Conservation (phyloP, 1,284 basidiomycete genomes). For the Ustilago trichophora region DNA sequence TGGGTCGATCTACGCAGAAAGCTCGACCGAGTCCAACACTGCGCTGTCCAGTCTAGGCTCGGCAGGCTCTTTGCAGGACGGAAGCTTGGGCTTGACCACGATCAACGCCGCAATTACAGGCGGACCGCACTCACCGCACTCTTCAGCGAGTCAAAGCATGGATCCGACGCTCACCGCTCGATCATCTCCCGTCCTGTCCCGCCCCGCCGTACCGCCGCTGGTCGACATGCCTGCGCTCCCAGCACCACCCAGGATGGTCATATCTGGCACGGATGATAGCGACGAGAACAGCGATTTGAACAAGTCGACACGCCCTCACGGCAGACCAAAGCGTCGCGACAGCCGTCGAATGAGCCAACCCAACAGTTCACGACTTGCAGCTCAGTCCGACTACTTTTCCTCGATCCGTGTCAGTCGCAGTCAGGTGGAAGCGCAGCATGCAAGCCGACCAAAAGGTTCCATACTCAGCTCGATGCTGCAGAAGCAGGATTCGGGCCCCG, state of each 20-base stretch:
- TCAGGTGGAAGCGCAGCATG: slow-evolving; percentile 41
- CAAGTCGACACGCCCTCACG: slow-evolving; percentile 2
- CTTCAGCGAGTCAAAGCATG: slow-evolving; percentile 15
- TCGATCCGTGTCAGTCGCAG: slow-evolving; percentile 30
- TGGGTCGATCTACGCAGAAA: slow-evolving; percentile 34
- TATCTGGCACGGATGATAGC: slow-evolving; percentile 28
- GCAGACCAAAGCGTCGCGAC: slow-evolving; percentile 13
- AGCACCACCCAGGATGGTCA: slow-evolving; percentile 31
- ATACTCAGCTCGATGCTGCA: slow-evolving; percentile 44
- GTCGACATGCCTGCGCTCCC: slow-evolving; percentile 5
- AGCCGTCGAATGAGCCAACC: slow-evolving; percentile 19
- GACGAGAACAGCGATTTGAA: slow-evolving; percentile 28
- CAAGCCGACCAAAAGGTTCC: slow-evolving; percentile 38
- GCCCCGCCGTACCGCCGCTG: slow-evolving; percentile 14
- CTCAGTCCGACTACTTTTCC: slow-evolving; percentile 44
- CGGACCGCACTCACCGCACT: slow-evolving; percentile 29
- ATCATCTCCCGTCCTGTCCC: slow-evolving; percentile 25
- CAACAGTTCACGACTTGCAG: slow-evolving; percentile 1
- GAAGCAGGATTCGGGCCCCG: slow-evolving; percentile 44
- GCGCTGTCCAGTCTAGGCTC: slow-evolving; percentile 43
- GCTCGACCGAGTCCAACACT: slow-evolving; percentile 47
- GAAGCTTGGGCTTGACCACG: slow-evolving; percentile 37
- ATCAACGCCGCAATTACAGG: slow-evolving; percentile 48
- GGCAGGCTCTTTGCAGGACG: slow-evolving; percentile 30
- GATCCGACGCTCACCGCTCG: slow-evolving; percentile 27